Conservation (phyloP, 179 eudicot species). For the Nepenthes alata region DNA sequence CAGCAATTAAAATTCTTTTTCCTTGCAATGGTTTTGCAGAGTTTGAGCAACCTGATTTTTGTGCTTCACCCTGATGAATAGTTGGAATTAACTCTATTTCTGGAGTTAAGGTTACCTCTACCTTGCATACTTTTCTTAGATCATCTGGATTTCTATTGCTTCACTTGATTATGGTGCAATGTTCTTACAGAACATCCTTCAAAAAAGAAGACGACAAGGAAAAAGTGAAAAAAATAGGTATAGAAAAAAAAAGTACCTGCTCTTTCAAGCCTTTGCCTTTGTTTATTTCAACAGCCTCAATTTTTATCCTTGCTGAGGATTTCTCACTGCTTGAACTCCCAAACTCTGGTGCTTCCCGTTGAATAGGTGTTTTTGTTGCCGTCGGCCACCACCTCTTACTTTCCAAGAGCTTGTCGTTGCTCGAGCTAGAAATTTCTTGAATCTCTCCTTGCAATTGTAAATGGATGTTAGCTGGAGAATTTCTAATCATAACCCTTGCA, state of each 20-base stretch:
- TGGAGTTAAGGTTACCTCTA: no score
- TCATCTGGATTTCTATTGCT: neutral
- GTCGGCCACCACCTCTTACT: neutral
- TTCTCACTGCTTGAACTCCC: conserved; percentile 8
- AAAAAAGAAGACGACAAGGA: no score
- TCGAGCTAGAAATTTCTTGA: neutral
- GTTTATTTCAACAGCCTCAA: neutral
- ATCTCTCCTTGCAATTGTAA: neutral
- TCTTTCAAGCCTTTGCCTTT: neutral
- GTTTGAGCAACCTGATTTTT: conserved; percentile 6
- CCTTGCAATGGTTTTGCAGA: conserved; percentile 22
- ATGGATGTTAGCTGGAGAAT: neutral
- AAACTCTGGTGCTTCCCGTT: conserved; percentile 2
- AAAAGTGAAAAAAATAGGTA: no score
- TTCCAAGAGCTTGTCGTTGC: neutral
- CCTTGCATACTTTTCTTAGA: no score
- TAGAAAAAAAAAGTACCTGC: no score
- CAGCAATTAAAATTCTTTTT: conserved; percentile 42
- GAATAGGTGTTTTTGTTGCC: neutral
- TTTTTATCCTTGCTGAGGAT: neutral
- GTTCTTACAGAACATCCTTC: no score
- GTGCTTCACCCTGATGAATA: neutral
- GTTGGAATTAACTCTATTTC: neutral
- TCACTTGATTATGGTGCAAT: no score
- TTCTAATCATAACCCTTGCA: neutral